phyloP scores from a whole-genome alignment of 495 filamentous ascomycete species.

The Lophiotrema nucula region DNA sequence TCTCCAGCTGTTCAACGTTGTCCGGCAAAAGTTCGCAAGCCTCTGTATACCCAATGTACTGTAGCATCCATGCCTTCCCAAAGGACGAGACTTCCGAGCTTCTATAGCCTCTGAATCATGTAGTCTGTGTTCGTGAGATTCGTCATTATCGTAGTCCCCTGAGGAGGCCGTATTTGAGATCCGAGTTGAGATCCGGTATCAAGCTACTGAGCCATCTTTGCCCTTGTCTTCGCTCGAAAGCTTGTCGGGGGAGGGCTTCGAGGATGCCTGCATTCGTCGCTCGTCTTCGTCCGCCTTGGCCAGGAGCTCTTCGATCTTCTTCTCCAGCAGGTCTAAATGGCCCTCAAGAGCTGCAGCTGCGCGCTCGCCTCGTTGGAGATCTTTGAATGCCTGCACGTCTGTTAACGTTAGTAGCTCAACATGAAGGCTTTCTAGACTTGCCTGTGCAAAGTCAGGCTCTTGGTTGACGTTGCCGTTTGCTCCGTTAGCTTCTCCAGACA shows the following conservation, averaged over 20 bases:
- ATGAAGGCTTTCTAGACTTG: no score
- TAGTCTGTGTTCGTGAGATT: no score
- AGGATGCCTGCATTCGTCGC: conserved; percentile 1
- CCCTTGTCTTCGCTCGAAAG: conserved; percentile 2
- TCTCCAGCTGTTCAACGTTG: no score
- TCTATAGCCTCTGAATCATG: no score
- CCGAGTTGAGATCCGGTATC: no score
- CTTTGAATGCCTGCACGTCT: conserved; percentile 46
- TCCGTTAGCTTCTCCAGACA: conserved; percentile 28
- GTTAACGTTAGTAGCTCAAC: no score
- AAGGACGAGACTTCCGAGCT: no score
- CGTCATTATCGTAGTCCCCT: no score
- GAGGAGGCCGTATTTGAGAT: no score
- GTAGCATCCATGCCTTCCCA: no score
- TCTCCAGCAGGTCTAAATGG: conserved; percentile 53
- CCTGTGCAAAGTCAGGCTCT: conserved; percentile 37
- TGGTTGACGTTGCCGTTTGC: conserved; percentile 2
- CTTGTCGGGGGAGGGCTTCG: not conserved
- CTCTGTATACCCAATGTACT: no score
- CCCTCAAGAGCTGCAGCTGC: conserved; percentile 57
- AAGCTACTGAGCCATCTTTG: not conserved
- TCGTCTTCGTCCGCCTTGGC: conserved; percentile 46
- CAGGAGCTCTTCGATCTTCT: conserved; percentile 59
- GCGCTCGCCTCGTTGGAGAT: conserved; percentile 53
- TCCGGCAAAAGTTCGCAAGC: no score